phyloP scores from a whole-genome alignment of 805 yeast species.

The Clavispora carvajalis region DNA sequence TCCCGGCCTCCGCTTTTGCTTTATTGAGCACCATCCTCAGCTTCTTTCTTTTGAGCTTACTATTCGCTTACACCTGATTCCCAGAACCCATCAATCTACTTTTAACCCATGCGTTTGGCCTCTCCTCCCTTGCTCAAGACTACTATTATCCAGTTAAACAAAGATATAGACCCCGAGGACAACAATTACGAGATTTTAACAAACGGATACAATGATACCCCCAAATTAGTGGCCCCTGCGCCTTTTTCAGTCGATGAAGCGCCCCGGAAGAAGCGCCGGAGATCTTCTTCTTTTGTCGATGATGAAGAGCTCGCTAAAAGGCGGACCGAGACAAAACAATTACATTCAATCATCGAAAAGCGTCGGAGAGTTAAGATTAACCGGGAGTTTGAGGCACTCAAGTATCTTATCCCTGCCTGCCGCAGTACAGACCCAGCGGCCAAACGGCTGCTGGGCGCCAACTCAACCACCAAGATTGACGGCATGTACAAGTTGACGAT shows the following conservation, averaged over 20 bases:
- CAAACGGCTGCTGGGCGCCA: constrained; percentile 7
- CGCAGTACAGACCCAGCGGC: constrained; percentile 36
- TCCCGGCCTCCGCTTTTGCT: too few species aligned
- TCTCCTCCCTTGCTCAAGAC: constrained; percentile 40
- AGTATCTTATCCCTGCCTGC: constrained; percentile 75
- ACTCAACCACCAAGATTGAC: constrained; percentile 34
- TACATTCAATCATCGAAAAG: constrained; percentile 75
- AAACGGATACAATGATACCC: constrained; percentile 23
- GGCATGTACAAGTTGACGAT: constrained; percentile 80
- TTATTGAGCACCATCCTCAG: too few species aligned
- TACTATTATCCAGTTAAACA: constrained; percentile 40
- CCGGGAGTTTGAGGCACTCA: constrained; percentile 76
- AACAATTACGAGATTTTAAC: constrained; percentile 39
- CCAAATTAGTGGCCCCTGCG: neutral
- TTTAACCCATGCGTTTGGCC: constrained; percentile 19
- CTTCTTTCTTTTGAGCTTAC: too few species aligned
- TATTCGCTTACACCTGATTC: too few species aligned
- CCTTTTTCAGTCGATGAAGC: constrained; percentile 5
- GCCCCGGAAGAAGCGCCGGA: constrained; percentile 33
- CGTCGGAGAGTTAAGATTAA: constrained; percentile 74
- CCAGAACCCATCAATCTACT: too few species aligned
- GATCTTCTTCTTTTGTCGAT: constrained; percentile 34
- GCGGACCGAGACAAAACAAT: constrained; percentile 39
- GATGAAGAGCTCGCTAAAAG: constrained; percentile 37
- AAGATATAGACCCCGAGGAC: constrained; percentile 38